A percentile compares a stretch with the other conserved stretches of the same genome.
Conservation (phyloP, 1,284 basidiomycete genomes). For the Peniophora sp. region DNA sequence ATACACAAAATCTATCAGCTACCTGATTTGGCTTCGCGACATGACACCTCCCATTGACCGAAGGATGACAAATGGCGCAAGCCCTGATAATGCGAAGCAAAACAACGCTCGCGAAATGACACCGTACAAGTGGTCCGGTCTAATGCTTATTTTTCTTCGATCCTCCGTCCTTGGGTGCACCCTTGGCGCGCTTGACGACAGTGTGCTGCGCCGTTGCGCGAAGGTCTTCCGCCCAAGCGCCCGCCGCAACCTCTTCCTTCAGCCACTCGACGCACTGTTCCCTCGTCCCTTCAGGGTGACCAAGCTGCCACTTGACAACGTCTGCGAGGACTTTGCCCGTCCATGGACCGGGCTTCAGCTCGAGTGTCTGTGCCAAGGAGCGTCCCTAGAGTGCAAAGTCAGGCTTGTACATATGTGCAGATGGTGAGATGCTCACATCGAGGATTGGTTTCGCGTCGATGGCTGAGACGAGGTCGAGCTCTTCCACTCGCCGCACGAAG, state of each 20-base stretch:
- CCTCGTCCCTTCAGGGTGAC: slow-evolving; percentile 56
- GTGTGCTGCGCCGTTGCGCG: background rate
- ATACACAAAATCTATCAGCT: too few relatives aligned
- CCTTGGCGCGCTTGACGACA: background rate
- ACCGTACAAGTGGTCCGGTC: too few relatives aligned
- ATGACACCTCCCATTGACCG: too few relatives aligned
- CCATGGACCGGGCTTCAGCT: slow-evolving; percentile 60
- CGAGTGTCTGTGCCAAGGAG: slow-evolving; percentile 51
- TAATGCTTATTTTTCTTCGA: background rate
- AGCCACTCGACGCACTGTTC: slow-evolving; percentile 71
- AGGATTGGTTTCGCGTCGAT: slow-evolving; percentile 70
- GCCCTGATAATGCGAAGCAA: too few relatives aligned
- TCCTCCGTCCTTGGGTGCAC: background rate
- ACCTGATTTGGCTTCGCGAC: too few relatives aligned
- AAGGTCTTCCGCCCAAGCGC: slow-evolving; percentile 22
- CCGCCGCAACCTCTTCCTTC: slow-evolving; percentile 37
- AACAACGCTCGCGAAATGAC: too few relatives aligned
- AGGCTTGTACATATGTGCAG: background rate
- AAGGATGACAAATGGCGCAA: too few relatives aligned
- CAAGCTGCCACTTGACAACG: slow-evolving; percentile 79
- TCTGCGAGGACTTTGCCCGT: slow-evolving; percentile 53
- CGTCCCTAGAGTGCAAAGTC: slow-evolving; percentile 48
- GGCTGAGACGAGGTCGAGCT: slow-evolving; percentile 49
- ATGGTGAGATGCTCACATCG: slow-evolving; percentile 46
- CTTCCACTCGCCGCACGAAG: slow-evolving; percentile 53